These are phyloP conservation scores for Phialocephala sp. DNA, from an alignment of 2,329 filamentous ascomycete genomes.

Conservation along the genomic window DNA sequence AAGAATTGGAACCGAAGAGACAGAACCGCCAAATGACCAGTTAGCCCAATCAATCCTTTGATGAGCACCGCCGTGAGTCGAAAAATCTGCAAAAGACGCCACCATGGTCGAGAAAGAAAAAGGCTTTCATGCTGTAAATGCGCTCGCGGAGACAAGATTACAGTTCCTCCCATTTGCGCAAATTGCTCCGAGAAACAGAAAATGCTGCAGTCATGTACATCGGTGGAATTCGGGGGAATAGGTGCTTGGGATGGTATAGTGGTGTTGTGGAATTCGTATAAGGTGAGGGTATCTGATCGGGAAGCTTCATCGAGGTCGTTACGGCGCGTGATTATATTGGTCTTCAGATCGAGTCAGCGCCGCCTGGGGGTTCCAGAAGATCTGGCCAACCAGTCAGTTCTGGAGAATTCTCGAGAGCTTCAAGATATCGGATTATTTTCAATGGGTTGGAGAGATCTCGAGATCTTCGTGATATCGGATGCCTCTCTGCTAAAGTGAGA, in stretches of 20 bases:
- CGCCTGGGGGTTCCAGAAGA: background rate
- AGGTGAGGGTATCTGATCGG: background rate
- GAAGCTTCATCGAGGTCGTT: constrained; percentile 9
- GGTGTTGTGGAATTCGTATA: background rate
- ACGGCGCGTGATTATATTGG: constrained; percentile 6
- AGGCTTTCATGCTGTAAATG: constrained; percentile 6
- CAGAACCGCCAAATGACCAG: background rate
- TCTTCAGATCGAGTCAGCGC: constrained; percentile 7
- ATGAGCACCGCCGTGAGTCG: constrained; percentile 1
- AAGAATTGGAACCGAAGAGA: background rate
- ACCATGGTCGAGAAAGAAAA: constrained; percentile 3
- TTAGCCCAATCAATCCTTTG: background rate
- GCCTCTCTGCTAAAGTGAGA: constrained; percentile 2
- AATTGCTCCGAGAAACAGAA: constrained; percentile 6
- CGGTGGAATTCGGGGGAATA: background rate
- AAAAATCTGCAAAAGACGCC: constrained; percentile 10
- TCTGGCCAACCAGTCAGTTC: constrained; percentile 10
- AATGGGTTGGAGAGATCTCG: constrained; percentile 3
- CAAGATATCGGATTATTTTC: constrained; percentile 4
- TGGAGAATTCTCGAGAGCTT: constrained; percentile 9
- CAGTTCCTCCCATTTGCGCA: constrained; percentile 10
- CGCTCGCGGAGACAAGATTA: background rate
- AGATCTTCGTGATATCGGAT: constrained; percentile 12
- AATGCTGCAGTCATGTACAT: constrained; percentile 11
- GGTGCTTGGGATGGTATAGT: background rate